Evolutionary conservation across 2,329 filamentous ascomycete species (phyloP), one percentile per base, ranked within the genome.

Genomic region (Gyromitra esculenta): DNA sequence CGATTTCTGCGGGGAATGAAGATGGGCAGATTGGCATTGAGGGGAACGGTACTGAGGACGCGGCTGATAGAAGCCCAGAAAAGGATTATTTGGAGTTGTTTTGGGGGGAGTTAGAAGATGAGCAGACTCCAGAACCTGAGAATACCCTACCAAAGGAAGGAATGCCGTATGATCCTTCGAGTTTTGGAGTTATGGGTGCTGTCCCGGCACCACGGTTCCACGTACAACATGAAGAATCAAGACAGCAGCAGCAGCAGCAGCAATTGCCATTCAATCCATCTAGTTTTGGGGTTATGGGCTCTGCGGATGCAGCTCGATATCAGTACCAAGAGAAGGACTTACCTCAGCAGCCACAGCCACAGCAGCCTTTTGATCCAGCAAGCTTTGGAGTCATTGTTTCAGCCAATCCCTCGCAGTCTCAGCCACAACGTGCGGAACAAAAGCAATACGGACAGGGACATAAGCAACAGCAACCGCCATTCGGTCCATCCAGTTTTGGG

Each of bases 91-190:
- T 77, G 21, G 75, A 76, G 25, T 62, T 11, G 13, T 75, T 77
- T 25, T n/a, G 76, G 15, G 73, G 67, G 18, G 68, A 78, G 45
- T 52, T 78, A 2, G 73, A 77, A 54, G 25, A 73, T 11, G 76
- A 54, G n/a, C 66, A 74, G 31, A 67, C 66, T 21, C 73, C 73
- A 18, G 21, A 41, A 2, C 41, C 4, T 31, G 25, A 25, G 35
- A n/a, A 67, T 41, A 35, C 25, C 11, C 41, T 13, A 1, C 43
- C 57, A 18, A 59, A 18, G 11, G 56, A 43, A 18, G 11, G 43
- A 15, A 71, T 75, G 43, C 31, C 11, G 1, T 70, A 65, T 57
- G 72, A 57, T n/a, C 57, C 59, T 57, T 57, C 65, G 13, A 50
- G 57, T 37, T 45, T 70, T 63, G 57, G 15, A 50, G 31, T 57